Percentiles rank a stretch among this genome's conserved stretches.
Evolutionary conservation across 768 basidiomycete genomes (phyloP).

Genomic region (Lactarius trivialis): DNA sequence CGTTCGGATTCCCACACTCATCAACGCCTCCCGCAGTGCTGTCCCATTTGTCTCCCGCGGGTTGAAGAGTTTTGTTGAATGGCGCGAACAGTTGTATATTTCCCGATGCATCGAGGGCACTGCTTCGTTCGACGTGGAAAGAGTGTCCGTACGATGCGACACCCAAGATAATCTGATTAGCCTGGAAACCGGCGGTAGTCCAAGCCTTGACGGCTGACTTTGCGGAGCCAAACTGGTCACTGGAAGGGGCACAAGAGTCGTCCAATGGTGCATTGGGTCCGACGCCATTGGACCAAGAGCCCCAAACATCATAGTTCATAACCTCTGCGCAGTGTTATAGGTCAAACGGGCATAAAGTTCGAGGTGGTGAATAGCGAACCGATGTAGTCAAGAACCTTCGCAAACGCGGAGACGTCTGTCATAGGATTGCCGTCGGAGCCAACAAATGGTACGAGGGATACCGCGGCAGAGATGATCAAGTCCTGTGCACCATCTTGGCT

Average conservation of each 20-base stretch:
- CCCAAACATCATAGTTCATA: constrained; percentile 23
- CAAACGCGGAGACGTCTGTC: constrained; percentile 13
- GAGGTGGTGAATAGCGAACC: not conserved
- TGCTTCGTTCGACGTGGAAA: constrained; percentile 38
- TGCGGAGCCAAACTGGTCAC: constrained; percentile 7
- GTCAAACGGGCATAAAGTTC: not conserved
- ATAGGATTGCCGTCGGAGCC: not conserved
- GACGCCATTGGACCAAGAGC: not conserved
- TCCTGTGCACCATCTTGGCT: not conserved
- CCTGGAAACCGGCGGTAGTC: constrained; percentile 15
- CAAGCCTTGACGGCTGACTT: constrained; percentile 16
- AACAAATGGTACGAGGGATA: not conserved
- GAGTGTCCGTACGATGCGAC: constrained; percentile 83
- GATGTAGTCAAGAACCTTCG: constrained; percentile 18
- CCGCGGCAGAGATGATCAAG: constrained; percentile 5
- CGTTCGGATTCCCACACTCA: constrained; percentile 31
- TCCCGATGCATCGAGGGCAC: constrained; percentile 33
- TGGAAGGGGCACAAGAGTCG: constrained; percentile 11
- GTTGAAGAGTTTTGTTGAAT: constrained; percentile 41
- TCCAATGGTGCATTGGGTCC: constrained; percentile 22
- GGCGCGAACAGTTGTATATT: constrained; percentile 44
- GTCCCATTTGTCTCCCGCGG: constrained; percentile 36
- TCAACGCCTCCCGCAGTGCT: constrained; percentile 26
- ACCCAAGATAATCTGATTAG: constrained; percentile 67
- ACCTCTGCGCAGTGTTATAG: not conserved